Evolutionary conservation across 371 early-diverging fungal genomes (phyloP).

Genomic region (Mucor irregularis): DNA sequence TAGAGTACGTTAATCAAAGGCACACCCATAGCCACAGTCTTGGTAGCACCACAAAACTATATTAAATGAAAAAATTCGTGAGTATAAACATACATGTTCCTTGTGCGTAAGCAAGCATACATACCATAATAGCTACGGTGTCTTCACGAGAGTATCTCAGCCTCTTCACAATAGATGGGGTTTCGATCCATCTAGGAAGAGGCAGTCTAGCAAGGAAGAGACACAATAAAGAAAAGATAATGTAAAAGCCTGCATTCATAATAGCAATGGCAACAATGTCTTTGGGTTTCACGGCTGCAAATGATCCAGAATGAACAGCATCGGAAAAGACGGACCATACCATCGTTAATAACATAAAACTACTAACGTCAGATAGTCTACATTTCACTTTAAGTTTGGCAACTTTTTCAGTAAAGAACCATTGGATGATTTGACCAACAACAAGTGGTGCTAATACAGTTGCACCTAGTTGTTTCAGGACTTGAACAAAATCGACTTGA

Average conservation of each 20-base stretch:
- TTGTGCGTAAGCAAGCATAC: neutral
- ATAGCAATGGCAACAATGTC: conserved; percentile 61
- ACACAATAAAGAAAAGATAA: conserved; percentile 44
- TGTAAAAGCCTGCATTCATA: conserved; percentile 54
- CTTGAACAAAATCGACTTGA: conserved; percentile 51
- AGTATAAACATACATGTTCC: neutral
- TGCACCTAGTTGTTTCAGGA: conserved; percentile 59
- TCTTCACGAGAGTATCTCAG: too few relatives aligned
- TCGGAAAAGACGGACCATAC: conserved; percentile 80
- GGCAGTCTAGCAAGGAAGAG: conserved; percentile 46
- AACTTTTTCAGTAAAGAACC: conserved; percentile 55
- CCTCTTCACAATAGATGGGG: too few relatives aligned
- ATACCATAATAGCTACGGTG: conserved; percentile 62
- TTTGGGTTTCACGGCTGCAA: conserved; percentile 49
- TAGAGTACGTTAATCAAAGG: conserved; percentile 78
- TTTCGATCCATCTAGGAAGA: conserved; percentile 32
- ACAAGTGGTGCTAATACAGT: conserved; percentile 68
- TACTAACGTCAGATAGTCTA: conserved; percentile 62
- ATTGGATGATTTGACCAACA: conserved; percentile 67
- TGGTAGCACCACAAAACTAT: conserved; percentile 70
- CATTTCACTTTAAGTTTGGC: conserved; percentile 52
- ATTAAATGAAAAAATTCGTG: neutral
- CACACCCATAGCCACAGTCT: conserved; percentile 78
- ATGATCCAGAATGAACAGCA: conserved; percentile 63
- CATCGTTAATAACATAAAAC: conserved; percentile 61